A percentile compares a stretch with the other conserved stretches of the same genome.
Evolutionary conservation across 805 yeast species (phyloP).

Genomic region (Candida ortonii): DNA sequence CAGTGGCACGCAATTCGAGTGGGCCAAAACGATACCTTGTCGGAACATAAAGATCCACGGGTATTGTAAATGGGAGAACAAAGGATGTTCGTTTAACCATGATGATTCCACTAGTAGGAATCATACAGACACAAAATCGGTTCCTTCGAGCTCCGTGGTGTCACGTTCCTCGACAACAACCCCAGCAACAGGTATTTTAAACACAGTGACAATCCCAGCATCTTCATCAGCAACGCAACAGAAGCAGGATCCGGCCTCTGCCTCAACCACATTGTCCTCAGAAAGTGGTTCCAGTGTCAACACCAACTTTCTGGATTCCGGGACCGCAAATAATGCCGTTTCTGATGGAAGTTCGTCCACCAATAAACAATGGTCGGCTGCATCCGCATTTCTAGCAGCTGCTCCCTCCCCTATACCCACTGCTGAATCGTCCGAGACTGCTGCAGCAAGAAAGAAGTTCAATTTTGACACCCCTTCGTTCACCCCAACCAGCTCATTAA

Average conservation of each 20-base stretch:
- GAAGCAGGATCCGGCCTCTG: conserved; percentile 11
- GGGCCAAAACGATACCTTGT: conserved; percentile 77
- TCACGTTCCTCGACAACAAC: too few species aligned
- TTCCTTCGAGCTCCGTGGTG: too few species aligned
- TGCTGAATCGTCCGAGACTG: conserved; percentile 14
- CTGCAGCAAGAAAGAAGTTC: conserved; percentile 39
- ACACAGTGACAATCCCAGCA: too few species aligned
- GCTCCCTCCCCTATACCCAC: conserved; percentile 3
- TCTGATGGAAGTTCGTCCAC: conserved; percentile 1
- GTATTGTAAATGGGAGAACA: conserved; percentile 80
- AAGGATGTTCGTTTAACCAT: conserved; percentile 83
- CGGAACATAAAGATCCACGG: conserved; percentile 84
- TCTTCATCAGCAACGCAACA: neutral
- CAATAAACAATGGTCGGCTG: conserved; percentile 4
- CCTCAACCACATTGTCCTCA: conserved; percentile 13
- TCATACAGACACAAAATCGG: conserved; percentile 9
- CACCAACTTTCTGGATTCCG: conserved; percentile 9
- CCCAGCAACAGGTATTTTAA: too few species aligned
- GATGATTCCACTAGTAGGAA: conserved; percentile 36
- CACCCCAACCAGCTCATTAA: conserved; percentile 38
- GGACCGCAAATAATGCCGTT: neutral
- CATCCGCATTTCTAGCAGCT: conserved; percentile 4
- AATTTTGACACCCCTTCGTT: conserved; percentile 56
- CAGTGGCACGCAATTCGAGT: conserved; percentile 39
- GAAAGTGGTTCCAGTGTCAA: conserved; percentile 5